Conservation (phyloP, 2,329 filamentous ascomycete genomes). For the Penicillium sp. region DNA sequence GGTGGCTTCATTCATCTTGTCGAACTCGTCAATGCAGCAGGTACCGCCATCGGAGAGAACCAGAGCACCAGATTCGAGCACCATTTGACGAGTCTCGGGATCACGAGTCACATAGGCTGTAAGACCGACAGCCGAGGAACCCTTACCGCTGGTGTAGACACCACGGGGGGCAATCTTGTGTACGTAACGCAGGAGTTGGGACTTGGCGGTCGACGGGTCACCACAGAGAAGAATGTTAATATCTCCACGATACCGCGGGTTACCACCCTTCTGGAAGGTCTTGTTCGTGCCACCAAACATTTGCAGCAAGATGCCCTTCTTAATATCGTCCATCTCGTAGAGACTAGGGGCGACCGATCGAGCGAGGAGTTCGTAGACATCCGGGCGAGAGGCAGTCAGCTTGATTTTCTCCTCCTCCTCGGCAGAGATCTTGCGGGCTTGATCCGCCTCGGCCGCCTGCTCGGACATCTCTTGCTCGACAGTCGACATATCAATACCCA, state of each 20-base stretch:
- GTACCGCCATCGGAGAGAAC: slow-evolving; percentile 74
- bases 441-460: slow-evolving; percentile 69
- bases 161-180: slow-evolving; percentile 95
- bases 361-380: slow-evolving; percentile 90
- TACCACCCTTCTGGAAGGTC: slow-evolving; percentile 93
- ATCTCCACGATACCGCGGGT: slow-evolving; percentile 92
- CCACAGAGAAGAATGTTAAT: slow-evolving; percentile 97
- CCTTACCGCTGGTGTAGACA: slow-evolving; percentile 75
- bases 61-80: slow-evolving; percentile 72
- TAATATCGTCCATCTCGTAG: slow-evolving; percentile 97
- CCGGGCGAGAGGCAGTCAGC: slow-evolving; percentile 72
- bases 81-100: slow-evolving; percentile 70
- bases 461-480: slow-evolving; percentile 80
- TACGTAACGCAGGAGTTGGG: slow-evolving; percentile 88
- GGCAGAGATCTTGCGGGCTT: slow-evolving; percentile 76
- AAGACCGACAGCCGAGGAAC: slow-evolving; percentile 72
- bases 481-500: slow-evolving; percentile 88
- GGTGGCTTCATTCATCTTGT: slow-evolving; percentile 76
- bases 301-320: slow-evolving; percentile 96
- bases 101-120: slow-evolving; percentile 77
- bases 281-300: slow-evolving; percentile 98
- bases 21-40: slow-evolving; percentile 78
- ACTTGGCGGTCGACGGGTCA: slow-evolving; percentile 95
- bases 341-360: slow-evolving; percentile 91
- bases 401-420: slow-evolving; percentile 91